These are phyloP conservation scores for Tuber magnatum DNA, from an alignment of 495 filamentous ascomycete species.

Conservation along the genomic window DNA sequence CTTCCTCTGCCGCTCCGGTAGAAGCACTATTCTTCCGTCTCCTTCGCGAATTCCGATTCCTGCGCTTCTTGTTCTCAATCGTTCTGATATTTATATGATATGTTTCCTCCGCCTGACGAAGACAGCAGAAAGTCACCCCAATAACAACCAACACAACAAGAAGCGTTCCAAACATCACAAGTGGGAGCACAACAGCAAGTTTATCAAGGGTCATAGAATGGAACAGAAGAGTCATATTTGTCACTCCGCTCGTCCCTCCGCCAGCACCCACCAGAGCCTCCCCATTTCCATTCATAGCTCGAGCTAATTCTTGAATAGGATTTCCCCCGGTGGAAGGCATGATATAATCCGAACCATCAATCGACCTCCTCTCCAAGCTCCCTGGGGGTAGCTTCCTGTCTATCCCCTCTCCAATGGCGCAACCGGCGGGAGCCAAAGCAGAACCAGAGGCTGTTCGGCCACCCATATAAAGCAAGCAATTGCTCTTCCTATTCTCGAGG, in stretches of 20 bases:
- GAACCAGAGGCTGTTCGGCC: not conserved
- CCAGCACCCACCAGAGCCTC: not conserved
- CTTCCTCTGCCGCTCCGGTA: not conserved
- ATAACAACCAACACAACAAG: not conserved
- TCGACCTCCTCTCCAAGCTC: not conserved
- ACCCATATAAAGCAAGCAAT: not conserved
- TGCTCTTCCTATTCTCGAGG: not conserved
- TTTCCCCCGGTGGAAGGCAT: not conserved
- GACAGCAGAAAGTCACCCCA: not conserved
- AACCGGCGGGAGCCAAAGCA: not conserved
- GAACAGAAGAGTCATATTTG: not conserved
- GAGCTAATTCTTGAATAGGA: not conserved
- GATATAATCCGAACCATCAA: not conserved
- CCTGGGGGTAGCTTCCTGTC: not conserved
- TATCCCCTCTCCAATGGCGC: not conserved
- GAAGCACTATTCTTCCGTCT: not conserved
- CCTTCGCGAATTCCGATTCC: not conserved
- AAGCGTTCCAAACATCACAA: constrained; percentile 1
- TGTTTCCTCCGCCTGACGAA: not conserved
- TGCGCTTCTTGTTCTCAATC: not conserved
- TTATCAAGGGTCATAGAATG: not conserved
- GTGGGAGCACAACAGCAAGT: not conserved
- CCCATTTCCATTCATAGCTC: not conserved
- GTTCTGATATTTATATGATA: not conserved
- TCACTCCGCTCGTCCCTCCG: not conserved